A percentile compares a stretch with the other conserved stretches of the same genome.
phyloP scores from a whole-genome alignment of 2,329 filamentous ascomycete genomes.

The Aspergillus floridensis region DNA sequence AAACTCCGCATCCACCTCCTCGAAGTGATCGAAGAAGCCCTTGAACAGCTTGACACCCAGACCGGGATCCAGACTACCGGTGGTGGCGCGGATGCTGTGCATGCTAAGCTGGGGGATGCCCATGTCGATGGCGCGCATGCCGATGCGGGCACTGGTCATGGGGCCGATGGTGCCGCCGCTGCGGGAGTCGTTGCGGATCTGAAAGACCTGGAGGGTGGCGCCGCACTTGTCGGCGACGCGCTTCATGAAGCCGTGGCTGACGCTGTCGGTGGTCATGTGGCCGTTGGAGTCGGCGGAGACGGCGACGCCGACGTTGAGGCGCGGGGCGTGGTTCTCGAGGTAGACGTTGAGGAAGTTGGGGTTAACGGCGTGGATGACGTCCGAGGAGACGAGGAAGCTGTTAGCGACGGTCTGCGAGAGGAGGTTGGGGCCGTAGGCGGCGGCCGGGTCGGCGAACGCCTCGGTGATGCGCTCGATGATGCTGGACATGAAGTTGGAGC shows the following conservation, averaged over 20 bases:
- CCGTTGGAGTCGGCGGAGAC: conserved; percentile 83
- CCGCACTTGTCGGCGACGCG: conserved; percentile 72
- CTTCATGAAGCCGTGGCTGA: conserved; percentile 77
- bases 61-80: conserved; percentile 79
- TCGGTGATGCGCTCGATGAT: conserved; percentile 77
- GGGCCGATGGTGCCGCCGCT: conserved; percentile 95
- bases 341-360: conserved; percentile 88
- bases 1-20: conserved; percentile 81
- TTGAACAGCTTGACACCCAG: conserved; percentile 85
- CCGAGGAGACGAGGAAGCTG: conserved; percentile 87
- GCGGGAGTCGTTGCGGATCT: conserved; percentile 88
- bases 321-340: conserved; percentile 78
- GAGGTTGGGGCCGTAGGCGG: conserved; percentile 51
- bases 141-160: conserved; percentile 76
- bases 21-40: conserved; percentile 83
- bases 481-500: conserved; percentile 80
- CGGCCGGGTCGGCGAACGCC: conserved; percentile 49
- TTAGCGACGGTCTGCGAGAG: conserved; percentile 82
- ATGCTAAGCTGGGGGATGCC: conserved; percentile 90
- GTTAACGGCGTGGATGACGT: conserved; percentile 91
- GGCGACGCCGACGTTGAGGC: conserved; percentile 82
- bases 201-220: conserved; percentile 77
- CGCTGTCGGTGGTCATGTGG: conserved; percentile 91
- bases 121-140: conserved; percentile 79
- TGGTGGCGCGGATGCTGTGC: conserved; percentile 89